Base-by-base conservation (phyloP, 2,329 filamentous ascomycete genomes). In the Pseudonectria foliicola region DNA sequence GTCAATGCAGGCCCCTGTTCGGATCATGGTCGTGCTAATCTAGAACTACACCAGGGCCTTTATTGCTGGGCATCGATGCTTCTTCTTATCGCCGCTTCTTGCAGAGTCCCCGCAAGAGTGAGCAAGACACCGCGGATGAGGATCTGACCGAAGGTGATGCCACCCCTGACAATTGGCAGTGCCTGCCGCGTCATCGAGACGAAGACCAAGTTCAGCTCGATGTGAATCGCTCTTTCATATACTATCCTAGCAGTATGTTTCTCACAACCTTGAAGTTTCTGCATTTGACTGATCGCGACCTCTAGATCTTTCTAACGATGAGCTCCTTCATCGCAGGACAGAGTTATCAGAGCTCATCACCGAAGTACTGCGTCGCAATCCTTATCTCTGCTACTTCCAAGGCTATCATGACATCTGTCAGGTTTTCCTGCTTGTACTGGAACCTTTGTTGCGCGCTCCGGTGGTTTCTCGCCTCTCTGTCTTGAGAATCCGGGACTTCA, bases 341-440 rank as follows among this genome's bases (percentile, higher is more conserved):
- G 80, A 92, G 53, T 74, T 98, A 2, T 90, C 80, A 7, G 66
- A 77, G 43, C 71, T 98, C 33, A 96, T 98, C 52, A 76, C 77
- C 33, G 74, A 83, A 45, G 78, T 93, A 11, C 74, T 98, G 29
- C 82, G 93, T 34, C 75, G 75, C 24, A 74, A 93, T 52, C 87
- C 89, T 12, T 80, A 82, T 57, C 76, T 98, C 25, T 87, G 80
- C 67, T 98, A 98, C 64, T 98, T 98, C 61, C 92, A 98, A 66
- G 92, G 92, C 57, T 98, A 93, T 59, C 92, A 98, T 62, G 92
- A 98, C 64, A 96, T 98, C 53, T 92, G 86, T 50, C 93, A 98
- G 63, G 92, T 98, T 15, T 73, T 98, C 40, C 75, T 96, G 27
- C 74, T 98, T 11, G 89, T 95, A 10, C 71, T 98, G 4, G 81